These are phyloP conservation scores for Cicer cuneatum DNA, from an alignment of 306 rosid genomes.

Conservation along the genomic window DNA sequence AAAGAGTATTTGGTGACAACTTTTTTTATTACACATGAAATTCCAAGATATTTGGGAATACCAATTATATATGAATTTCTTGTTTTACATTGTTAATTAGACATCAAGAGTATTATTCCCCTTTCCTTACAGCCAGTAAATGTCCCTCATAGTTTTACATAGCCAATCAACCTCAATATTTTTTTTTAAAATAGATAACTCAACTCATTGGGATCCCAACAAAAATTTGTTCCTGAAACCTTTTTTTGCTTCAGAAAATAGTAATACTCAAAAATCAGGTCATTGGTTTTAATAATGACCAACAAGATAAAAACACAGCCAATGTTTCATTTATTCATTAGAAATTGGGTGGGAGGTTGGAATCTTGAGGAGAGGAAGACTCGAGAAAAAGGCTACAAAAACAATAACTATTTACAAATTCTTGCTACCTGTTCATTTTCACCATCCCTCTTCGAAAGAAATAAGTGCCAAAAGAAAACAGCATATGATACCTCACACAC, in stretches of 20 bases:
- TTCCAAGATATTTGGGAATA: slow-evolving; percentile 50
- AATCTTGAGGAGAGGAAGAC: slow-evolving; percentile 44
- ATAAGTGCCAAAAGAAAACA: slow-evolving; percentile 49
- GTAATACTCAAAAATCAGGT: slow-evolving; percentile 37
- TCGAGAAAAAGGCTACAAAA: slow-evolving; percentile 39
- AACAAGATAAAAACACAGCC: slow-evolving; percentile 43
- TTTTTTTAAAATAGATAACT: slow-evolving; percentile 44
- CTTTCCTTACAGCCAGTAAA: slow-evolving; percentile 46
- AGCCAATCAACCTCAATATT: slow-evolving; percentile 47
- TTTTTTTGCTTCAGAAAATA: slow-evolving; percentile 44
- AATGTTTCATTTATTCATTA: slow-evolving; percentile 39
- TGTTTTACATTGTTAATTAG: slow-evolving; percentile 54
- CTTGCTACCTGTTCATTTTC: slow-evolving; percentile 50
- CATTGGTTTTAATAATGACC: slow-evolving; percentile 44
- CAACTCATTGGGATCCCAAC: slow-evolving; percentile 42
- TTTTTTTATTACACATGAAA: slow-evolving; percentile 43
- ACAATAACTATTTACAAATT: slow-evolving; percentile 57
- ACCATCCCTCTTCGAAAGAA: slow-evolving; percentile 41
- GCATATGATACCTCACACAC: slow-evolving; percentile 74
- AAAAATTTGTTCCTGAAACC: slow-evolving; percentile 34
- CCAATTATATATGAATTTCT: slow-evolving; percentile 46
- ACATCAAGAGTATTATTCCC: slow-evolving; percentile 49
- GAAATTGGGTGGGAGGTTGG: slow-evolving; percentile 28
- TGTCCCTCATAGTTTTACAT: slow-evolving; percentile 50
- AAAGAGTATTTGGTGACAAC: slow-evolving; percentile 56